Evolutionary conservation across 2,329 filamentous ascomycete species (phyloP).

Genomic region (Drechslerella stenobrocha): DNA sequence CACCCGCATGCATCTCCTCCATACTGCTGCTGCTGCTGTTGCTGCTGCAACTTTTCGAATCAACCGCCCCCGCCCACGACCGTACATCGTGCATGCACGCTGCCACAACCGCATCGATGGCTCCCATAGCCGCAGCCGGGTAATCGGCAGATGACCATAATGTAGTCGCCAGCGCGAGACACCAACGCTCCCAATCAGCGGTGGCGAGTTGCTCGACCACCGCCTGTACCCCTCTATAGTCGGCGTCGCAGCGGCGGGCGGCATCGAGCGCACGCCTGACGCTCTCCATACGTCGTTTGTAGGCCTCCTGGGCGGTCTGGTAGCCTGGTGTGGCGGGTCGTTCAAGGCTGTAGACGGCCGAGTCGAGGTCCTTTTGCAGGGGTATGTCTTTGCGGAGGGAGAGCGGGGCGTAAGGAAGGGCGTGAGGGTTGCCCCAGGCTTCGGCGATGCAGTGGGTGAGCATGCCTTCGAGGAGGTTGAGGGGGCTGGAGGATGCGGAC

Average conservation of each 20-base stretch:
- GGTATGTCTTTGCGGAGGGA: conserved; percentile 37
- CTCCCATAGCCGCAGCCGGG: neutral
- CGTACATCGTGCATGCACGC: conserved; percentile 9
- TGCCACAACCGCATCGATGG: neutral
- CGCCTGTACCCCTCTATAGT: conserved; percentile 21
- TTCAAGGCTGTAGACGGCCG: neutral
- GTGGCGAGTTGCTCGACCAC: conserved; percentile 3
- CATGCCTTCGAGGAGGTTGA: conserved; percentile 28
- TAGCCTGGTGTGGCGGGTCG: neutral
- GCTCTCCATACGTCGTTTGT: conserved; percentile 2
- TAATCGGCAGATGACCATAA: neutral
- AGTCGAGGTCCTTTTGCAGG: conserved; percentile 4
- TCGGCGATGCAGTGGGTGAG: conserved; percentile 34
- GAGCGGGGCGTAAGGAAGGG: conserved; percentile 22
- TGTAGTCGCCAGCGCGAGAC: neutral
- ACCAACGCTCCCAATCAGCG: conserved; percentile 17
- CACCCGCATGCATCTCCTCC: conserved; percentile 7
- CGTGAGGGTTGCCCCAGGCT: conserved; percentile 22
- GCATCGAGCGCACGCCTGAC: conserved; percentile 31
- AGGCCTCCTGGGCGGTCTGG: neutral
- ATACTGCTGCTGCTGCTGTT: no score
- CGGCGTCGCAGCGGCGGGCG: conserved; percentile 25
- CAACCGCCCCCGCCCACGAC: no score
- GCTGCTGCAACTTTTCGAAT: no score
- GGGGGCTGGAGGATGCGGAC: conserved; percentile 1